Evolutionary conservation across 2,329 filamentous ascomycete genomes (phyloP), one percentile per base, ranked within the genome.

Genomic region (Orbilia brochopaga): DNA sequence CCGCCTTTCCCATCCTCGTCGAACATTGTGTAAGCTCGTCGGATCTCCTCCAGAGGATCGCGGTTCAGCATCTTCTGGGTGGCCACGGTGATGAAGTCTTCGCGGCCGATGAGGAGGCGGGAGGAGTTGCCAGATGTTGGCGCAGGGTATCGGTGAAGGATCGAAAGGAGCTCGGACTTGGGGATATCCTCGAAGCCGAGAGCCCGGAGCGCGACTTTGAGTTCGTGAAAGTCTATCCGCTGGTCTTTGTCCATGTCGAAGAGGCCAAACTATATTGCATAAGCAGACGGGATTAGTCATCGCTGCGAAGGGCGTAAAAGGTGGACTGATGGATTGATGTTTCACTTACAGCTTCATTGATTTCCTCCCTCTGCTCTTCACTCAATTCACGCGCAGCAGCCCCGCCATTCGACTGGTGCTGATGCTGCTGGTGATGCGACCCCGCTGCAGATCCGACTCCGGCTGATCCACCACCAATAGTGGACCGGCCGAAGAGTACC

Each of bases 161-260:
- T 62, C 15, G 24, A 69, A 35, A 66, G 44, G 24, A 69, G 42
- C 27, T 60, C 51, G 42, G 58, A 69, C 55, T 70, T 70, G 32
- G 66, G 66, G 30, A 70, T 70, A 40, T 70, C 66, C 42, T 70
- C 66, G 53, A 70, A 70, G 32, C 66, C 66, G 1, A 70, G 30
- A 19, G 66, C 66, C 35, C 66, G 60, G 3, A 63, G 54, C 30
- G 57, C 21, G 19, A 76, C 75, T 80, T 94, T 93, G 79, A 97
- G 90, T 81, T 99, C 94, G 82, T 97, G 94, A 83, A 96, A 97
- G 82, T 97, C 93, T 78, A 99, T 91, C 80, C 90, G 88, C 52
- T 88, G 86, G 82, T 97, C 92, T 79, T 95, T 93, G 83, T 97
- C 93, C 78, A 96, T 89, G 80, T 97, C 94, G 84, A 99, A 97